These are phyloP conservation scores for Venustampulla echinocandica DNA, from an alignment of 495 filamentous ascomycete genomes.

Conservation along the genomic window DNA sequence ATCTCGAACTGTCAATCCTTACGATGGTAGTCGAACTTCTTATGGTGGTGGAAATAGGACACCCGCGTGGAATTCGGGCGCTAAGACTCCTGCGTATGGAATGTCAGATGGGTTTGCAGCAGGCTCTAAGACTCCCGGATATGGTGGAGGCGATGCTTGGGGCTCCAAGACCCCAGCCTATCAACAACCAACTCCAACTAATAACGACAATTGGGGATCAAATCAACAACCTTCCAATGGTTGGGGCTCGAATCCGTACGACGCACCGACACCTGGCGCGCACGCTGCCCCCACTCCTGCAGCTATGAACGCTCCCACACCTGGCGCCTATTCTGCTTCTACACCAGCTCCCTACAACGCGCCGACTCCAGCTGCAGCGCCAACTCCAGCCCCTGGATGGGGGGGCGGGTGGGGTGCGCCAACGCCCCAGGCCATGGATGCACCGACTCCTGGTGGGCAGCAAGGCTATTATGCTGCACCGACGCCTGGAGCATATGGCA, in stretches of 20 bases:
- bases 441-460: constrained; percentile 43
- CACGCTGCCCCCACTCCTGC: constrained; percentile 64
- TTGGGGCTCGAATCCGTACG: constrained; percentile 29
- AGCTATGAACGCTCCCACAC: constrained; percentile 68
- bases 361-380: constrained; percentile 31
- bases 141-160: constrained; percentile 54
- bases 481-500: constrained; percentile 66
- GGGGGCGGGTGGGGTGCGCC: constrained; percentile 44
- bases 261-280: constrained; percentile 62
- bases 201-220: constrained; percentile 19
- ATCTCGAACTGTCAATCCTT: constrained; percentile 66
- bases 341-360: constrained; percentile 42
- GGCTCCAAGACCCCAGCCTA: constrained; percentile 71
- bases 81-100: constrained; percentile 62
- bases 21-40: constrained; percentile 69
- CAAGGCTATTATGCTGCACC: constrained; percentile 59
- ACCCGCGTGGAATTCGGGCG: constrained; percentile 56
- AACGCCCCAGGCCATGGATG: constrained; percentile 55
- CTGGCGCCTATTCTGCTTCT: constrained; percentile 59
- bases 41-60: constrained; percentile 60
- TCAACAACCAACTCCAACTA: constrained; percentile 21
- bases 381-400: constrained; percentile 26
- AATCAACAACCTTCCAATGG: constrained; percentile 42
- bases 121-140: constrained; percentile 65
- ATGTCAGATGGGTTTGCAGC: constrained; percentile 17